Evolutionary conservation across 73 alveolate species (phyloP).

Genomic region (Halteria grandinella): DNA sequence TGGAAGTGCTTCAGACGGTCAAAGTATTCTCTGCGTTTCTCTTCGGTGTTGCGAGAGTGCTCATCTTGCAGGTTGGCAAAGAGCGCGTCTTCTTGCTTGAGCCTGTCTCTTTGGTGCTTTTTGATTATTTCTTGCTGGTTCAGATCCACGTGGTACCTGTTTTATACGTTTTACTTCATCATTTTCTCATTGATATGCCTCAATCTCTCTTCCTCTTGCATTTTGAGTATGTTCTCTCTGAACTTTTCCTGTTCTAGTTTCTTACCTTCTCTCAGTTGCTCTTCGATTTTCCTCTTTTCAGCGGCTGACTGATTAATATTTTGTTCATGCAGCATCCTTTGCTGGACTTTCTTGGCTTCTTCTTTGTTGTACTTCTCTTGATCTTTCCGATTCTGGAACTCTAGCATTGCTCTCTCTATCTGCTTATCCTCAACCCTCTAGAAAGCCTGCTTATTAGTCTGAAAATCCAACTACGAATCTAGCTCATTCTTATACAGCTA

Average conservation of each 20-base stretch:
- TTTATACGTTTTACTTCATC: background rate
- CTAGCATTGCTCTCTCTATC: no score
- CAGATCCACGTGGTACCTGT: background rate
- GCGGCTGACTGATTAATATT: no score
- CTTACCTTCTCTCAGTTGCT: background rate
- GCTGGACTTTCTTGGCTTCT: no score
- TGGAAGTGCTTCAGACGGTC: background rate
- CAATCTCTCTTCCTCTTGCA: background rate
- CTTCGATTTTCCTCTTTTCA: no score
- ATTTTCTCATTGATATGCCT: background rate
- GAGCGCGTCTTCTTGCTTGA: background rate
- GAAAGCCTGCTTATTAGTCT: no score
- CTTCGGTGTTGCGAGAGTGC: background rate
- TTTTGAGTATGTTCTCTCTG: slow-evolving; percentile 1
- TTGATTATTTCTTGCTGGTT: background rate
- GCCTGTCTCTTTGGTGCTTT: background rate
- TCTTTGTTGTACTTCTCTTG: no score
- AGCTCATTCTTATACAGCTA: no score
- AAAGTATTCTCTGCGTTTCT: slow-evolving; percentile 10
- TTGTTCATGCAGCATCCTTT: no score
- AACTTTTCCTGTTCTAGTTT: background rate
- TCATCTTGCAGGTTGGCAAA: background rate
- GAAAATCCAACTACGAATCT: no score
- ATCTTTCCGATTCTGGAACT: no score
- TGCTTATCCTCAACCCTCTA: no score